Evolutionary conservation across 768 basidiomycete species (phyloP).

Genomic region (Panus rudis): DNA sequence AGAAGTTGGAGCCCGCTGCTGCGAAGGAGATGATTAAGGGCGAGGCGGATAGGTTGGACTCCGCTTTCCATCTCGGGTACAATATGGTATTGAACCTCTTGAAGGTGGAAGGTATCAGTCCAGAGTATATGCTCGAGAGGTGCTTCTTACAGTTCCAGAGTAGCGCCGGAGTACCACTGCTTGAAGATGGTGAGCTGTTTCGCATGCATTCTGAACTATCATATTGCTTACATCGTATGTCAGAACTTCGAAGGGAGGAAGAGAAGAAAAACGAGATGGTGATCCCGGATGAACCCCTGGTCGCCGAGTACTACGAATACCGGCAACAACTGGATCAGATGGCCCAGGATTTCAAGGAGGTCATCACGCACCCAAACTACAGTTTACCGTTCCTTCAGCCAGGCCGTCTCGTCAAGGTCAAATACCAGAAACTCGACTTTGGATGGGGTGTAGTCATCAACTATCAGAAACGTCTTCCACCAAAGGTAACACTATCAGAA

Average conservation of each 20-base stretch:
- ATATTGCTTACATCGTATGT: background rate
- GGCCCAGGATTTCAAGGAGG: conserved; percentile 79
- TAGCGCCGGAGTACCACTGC: conserved; percentile 76
- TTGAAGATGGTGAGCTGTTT: conserved; percentile 65
- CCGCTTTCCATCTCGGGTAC: conserved; percentile 97
- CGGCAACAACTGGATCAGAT: conserved; percentile 92
- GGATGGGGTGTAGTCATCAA: conserved; percentile 96
- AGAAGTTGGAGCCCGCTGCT: conserved; percentile 87
- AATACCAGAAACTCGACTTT: conserved; percentile 81
- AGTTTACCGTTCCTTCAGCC: conserved; percentile 89
- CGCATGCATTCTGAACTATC: background rate
- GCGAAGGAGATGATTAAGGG: conserved; percentile 99
- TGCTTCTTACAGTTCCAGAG: conserved; percentile 99
- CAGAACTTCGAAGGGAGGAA: conserved; percentile 76
- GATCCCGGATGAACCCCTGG: conserved; percentile 78
- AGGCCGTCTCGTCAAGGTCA: conserved; percentile 89
- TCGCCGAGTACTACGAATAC: conserved; percentile 87
- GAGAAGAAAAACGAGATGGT: conserved; percentile 51
- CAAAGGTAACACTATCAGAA: conserved; percentile 45
- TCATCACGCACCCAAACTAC: conserved; percentile 93
- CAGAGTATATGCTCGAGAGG: conserved; percentile 95
- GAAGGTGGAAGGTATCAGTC: conserved; percentile 97
- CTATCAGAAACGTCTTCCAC: conserved; percentile 79
- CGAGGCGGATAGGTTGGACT: conserved; percentile 92
- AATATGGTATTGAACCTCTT: conserved; percentile 99